Evolutionary conservation across 257 asterid genomes (phyloP).

Genomic region (Ilex aquifolium): DNA sequence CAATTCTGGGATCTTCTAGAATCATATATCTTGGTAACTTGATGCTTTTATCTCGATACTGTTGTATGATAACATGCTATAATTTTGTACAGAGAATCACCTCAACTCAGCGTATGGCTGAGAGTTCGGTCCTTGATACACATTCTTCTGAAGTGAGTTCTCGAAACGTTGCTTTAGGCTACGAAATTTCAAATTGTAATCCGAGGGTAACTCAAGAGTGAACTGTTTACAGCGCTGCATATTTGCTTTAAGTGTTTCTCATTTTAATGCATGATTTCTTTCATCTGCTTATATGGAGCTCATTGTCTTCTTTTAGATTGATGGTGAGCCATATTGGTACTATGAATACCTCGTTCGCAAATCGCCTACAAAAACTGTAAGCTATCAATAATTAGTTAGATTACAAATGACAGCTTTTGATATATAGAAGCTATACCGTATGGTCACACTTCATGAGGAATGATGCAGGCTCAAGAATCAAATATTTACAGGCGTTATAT

Average conservation of each 20-base stretch:
- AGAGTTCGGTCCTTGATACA: constrained; percentile 87
- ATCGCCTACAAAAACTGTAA: constrained; percentile 78
- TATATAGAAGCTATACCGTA: constrained; percentile 1
- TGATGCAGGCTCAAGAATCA: constrained; percentile 61
- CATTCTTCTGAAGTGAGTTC: constrained; percentile 68
- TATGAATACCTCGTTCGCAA: constrained; percentile 87
- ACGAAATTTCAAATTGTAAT: neutral
- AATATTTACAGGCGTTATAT: constrained; percentile 79
- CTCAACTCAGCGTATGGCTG: constrained; percentile 78
- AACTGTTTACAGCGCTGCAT: neutral
- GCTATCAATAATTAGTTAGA: constrained; percentile 11
- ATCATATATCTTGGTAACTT: neutral
- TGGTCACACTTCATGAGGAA: constrained; percentile 18
- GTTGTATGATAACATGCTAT: constrained; percentile 11
- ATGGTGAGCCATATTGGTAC: constrained; percentile 87
- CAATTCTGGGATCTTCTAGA: neutral
- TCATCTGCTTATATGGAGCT: constrained; percentile 12
- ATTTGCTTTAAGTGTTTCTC: neutral
- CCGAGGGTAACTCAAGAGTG: neutral
- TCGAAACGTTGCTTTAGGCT: neutral
- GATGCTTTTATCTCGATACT: neutral
- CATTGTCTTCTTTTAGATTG: constrained; percentile 43
- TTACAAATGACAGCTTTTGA: constrained; percentile 2
- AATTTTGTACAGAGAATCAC: constrained; percentile 70
- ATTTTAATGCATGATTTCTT: no score